A percentile compares a stretch with the other conserved stretches of the same genome.
phyloP scores from a whole-genome alignment of 106 monocot genomes.

The Phalaenopsis equestris region DNA sequence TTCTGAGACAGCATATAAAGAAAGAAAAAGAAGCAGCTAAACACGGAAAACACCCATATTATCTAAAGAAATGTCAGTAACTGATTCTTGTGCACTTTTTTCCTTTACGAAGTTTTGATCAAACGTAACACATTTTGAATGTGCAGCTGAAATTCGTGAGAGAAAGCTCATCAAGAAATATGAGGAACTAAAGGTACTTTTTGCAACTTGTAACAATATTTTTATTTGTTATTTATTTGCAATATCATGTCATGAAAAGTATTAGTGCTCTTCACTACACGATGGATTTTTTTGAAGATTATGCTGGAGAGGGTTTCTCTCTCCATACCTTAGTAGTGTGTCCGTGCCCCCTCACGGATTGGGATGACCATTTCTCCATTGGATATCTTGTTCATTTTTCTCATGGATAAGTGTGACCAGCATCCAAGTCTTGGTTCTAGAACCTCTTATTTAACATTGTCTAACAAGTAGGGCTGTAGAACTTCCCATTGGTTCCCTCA shows the following conservation, averaged over 20 bases:
- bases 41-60: constrained; percentile 84
- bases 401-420: no score
- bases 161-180: constrained; percentile 67
- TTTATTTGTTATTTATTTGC: neutral
- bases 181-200: constrained; percentile 74
- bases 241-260: neutral
- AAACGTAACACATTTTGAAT: constrained; percentile 1
- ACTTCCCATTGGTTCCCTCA: no score
- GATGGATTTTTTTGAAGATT: no score
- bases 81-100: constrained; percentile 13
- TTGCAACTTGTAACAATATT: neutral
- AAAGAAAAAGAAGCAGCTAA: constrained; percentile 88
- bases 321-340: no score
- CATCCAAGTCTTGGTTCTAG: no score
- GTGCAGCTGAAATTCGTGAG: constrained; percentile 78
- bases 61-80: constrained; percentile 86
- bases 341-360: no score
- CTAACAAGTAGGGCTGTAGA: no score
- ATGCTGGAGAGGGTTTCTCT: no score
- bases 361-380: no score
- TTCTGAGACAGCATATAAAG: constrained; percentile 77
- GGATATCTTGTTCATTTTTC: no score
- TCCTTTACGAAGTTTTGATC: neutral
- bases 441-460: no score
- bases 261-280: neutral